Percentiles rank a stretch among this genome's conserved stretches.
These are phyloP conservation scores for Apiotrichum brassicae DNA, from an alignment of 1,284 basidiomycete species.

Conservation along the genomic window DNA sequence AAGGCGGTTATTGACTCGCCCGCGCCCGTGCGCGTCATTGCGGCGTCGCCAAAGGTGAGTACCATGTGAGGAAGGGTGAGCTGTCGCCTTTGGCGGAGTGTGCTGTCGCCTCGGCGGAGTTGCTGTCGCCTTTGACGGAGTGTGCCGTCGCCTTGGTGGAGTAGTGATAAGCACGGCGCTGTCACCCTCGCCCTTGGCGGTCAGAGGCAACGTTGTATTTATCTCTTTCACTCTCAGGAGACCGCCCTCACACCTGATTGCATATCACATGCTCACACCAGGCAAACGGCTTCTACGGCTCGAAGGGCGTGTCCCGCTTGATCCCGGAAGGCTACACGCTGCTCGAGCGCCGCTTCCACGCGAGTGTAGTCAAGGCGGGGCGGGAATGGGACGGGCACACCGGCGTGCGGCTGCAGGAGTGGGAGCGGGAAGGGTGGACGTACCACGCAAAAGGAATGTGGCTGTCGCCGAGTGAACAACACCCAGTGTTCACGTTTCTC, in stretches of 20 bases:
- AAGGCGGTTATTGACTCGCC: slow-evolving; percentile 57
- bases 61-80: too few species aligned
- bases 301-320: slow-evolving; percentile 77
- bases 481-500: slow-evolving; percentile 74
- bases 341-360: slow-evolving; percentile 78
- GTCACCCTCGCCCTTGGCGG: too few species aligned
- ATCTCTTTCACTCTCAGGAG: too few species aligned
- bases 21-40: slow-evolving; percentile 66
- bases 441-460: slow-evolving; percentile 97
- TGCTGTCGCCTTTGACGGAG: too few species aligned
- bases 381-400: slow-evolving; percentile 49
- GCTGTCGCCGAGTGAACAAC: slow-evolving; percentile 54
- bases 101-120: too few species aligned
- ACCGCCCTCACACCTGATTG: too few species aligned
- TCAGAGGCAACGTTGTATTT: too few species aligned
- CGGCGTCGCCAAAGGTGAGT: slow-evolving; percentile 77
- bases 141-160: too few species aligned
- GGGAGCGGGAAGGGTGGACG: slow-evolving; percentile 89
- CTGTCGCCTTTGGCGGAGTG: too few species aligned
- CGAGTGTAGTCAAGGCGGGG: slow-evolving; percentile 54
- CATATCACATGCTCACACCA: slow-evolving; percentile 35
- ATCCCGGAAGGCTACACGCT: slow-evolving; percentile 94
- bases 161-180: too few species aligned
- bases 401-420: slow-evolving; percentile 73
- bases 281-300: slow-evolving; percentile 94